A percentile compares a stretch with the other conserved stretches of the same genome.
These are phyloP conservation scores for Annulohypoxylon maeteangense DNA, from an alignment of 495 filamentous ascomycete genomes.

Conservation along the genomic window DNA sequence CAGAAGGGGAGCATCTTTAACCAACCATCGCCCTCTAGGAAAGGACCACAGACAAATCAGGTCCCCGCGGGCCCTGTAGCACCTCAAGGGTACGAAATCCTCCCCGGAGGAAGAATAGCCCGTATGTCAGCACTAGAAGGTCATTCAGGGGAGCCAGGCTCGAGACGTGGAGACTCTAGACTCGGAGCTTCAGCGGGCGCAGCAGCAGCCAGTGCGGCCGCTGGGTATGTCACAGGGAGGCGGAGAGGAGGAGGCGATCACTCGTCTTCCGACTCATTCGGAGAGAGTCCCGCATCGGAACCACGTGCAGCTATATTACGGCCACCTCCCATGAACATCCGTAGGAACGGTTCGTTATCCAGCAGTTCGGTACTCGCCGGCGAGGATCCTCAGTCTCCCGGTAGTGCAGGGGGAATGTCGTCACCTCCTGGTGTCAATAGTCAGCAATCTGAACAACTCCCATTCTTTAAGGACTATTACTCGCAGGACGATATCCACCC, in stretches of 20 bases:
- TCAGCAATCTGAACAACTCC: constrained; percentile 92
- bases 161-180: constrained; percentile 56
- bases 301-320: constrained; percentile 64
- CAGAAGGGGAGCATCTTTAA: constrained; percentile 78
- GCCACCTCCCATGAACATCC: constrained; percentile 67
- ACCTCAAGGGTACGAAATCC: constrained; percentile 73
- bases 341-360: constrained; percentile 87
- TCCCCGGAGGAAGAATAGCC: constrained; percentile 89
- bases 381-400: constrained; percentile 80
- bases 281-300: constrained; percentile 81
- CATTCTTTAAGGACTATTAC: constrained; percentile 98
- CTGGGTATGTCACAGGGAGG: constrained; percentile 52
- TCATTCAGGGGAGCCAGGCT: constrained; percentile 68
- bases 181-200: constrained; percentile 42
- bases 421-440: constrained; percentile 85
- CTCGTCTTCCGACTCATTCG: constrained; percentile 83
- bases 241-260: constrained; percentile 73
- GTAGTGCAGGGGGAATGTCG: constrained; percentile 78
- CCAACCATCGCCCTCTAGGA: constrained; percentile 82
- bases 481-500: constrained; percentile 95
- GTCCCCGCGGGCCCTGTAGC: constrained; percentile 45
- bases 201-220: constrained; percentile 53
- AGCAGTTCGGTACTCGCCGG: constrained; percentile 80
- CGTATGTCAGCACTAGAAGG: constrained; percentile 95
- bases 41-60: constrained; percentile 53